Percentiles rank a stretch among this genome's conserved stretches.
Conservation (phyloP, 495 filamentous ascomycete genomes). For the Penicillium antarcticum region DNA sequence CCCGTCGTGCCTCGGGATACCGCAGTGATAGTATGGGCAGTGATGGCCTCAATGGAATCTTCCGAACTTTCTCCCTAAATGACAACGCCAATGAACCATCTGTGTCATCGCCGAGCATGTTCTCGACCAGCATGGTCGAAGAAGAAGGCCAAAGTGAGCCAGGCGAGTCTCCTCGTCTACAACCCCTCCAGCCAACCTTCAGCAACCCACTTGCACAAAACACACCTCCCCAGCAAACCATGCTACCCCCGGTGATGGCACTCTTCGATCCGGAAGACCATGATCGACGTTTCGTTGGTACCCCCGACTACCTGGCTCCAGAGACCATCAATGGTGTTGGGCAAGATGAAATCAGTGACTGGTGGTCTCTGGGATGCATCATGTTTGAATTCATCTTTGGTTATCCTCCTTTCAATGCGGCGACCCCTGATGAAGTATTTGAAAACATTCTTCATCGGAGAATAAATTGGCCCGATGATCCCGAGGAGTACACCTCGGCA, state of each 20-base stretch:
- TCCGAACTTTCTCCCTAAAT: slow-evolving; percentile 76
- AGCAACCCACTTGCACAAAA: slow-evolving; percentile 49
- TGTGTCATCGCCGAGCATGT: slow-evolving; percentile 30
- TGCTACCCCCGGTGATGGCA: slow-evolving; percentile 93
- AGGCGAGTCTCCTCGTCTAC: slow-evolving; percentile 67
- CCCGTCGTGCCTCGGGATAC: slow-evolving; percentile 77
- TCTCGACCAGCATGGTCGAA: slow-evolving; percentile 54
- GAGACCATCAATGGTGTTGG: slow-evolving; percentile 94
- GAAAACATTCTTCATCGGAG: slow-evolving; percentile 88
- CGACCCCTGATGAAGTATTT: slow-evolving; percentile 89
- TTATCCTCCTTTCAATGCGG: slow-evolving; percentile 88
- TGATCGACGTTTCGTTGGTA: slow-evolving; percentile 91
- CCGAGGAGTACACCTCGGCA: slow-evolving; percentile 67
- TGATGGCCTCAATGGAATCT: slow-evolving; percentile 79
- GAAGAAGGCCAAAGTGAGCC: slow-evolving; percentile 68
- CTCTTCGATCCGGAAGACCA: slow-evolving; percentile 94
- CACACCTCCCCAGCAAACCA: slow-evolving; percentile 69
- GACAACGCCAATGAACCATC: slow-evolving; percentile 45
- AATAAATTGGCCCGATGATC: slow-evolving; percentile 81
- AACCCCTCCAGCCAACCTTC: slow-evolving; percentile 57
- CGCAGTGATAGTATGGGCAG: slow-evolving; percentile 91
- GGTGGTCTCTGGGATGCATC: slow-evolving; percentile 98
- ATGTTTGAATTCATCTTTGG: slow-evolving; percentile 95
- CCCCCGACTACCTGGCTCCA: slow-evolving; percentile 93
- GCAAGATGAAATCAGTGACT: slow-evolving; percentile 97